Conservation (phyloP, 2,329 filamentous ascomycete species). For the Diaporthe australafricana region DNA sequence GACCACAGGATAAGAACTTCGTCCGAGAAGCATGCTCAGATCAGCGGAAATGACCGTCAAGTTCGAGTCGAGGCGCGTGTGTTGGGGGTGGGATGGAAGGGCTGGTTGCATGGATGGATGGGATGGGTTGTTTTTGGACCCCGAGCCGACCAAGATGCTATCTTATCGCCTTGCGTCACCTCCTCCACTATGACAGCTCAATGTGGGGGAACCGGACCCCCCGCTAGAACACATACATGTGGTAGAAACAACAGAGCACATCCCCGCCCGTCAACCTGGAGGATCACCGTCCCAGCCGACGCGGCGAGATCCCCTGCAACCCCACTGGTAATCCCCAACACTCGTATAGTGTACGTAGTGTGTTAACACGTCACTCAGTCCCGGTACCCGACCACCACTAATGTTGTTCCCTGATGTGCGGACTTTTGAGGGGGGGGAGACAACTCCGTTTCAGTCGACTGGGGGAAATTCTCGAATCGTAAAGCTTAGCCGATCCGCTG, state of each 20-base stretch:
- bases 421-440: no score
- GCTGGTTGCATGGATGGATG: neutral
- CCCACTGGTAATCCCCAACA: neutral
- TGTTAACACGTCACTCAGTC: neutral
- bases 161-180: constrained; percentile 21
- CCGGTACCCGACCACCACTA: neutral
- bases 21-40: neutral
- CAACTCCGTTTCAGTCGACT: no score
- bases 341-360: neutral
- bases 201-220: neutral
- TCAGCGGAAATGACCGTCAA: neutral
- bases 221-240: no score
- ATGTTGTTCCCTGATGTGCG: neutral
- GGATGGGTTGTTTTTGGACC: constrained; percentile 10
- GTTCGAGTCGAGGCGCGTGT: neutral
- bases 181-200: neutral
- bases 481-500: neutral
- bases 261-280: neutral
- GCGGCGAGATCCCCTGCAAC: neutral
- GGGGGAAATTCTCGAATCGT: no score
- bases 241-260: neutral
- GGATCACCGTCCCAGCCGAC: neutral
- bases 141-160: neutral
- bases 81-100: neutral
- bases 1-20: neutral